Conservation (phyloP, 2,329 filamentous ascomycete genomes). For the Tolypocladium endophyticum region DNA sequence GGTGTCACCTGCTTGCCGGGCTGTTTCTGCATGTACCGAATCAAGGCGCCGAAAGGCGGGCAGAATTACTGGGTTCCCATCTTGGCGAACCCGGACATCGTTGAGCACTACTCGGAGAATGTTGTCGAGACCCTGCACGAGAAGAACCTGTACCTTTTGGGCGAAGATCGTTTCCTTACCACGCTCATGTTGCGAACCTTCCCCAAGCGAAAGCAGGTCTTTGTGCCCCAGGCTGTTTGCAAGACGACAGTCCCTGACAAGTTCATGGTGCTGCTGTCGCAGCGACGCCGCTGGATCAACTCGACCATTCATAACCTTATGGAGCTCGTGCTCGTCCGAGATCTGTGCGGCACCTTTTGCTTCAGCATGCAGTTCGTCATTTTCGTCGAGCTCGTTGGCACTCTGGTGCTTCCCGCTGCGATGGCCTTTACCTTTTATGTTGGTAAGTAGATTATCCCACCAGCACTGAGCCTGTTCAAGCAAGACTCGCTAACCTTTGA, state of each 20-base stretch:
- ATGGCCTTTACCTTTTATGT: conserved; percentile 97
- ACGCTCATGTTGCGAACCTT: conserved; percentile 98
- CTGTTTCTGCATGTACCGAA: conserved; percentile 99
- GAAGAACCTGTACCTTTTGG: conserved; percentile 86
- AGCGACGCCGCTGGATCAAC: conserved; percentile 98
- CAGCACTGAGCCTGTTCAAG: neutral
- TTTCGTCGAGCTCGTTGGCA: conserved; percentile 89
- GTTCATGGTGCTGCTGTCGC: conserved; percentile 86
- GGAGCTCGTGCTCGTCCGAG: conserved; percentile 89
- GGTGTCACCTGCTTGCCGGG: conserved; percentile 97
- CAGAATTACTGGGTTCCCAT: conserved; percentile 99
- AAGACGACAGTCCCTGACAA: conserved; percentile 93
- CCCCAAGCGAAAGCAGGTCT: conserved; percentile 97
- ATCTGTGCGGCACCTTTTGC: conserved; percentile 97
- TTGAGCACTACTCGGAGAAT: conserved; percentile 98
- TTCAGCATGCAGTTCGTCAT: conserved; percentile 99
- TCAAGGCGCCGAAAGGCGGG: conserved; percentile 95
- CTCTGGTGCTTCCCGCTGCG: conserved; percentile 86
- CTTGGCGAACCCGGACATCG: conserved; percentile 93
- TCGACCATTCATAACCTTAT: conserved; percentile 97
- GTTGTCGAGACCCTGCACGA: conserved; percentile 97
- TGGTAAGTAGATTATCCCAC: conserved; percentile 44
- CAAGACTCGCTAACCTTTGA: conserved; percentile 3
- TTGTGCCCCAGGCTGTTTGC: conserved; percentile 96
- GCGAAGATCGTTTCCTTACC: conserved; percentile 89